Base-by-base conservation (phyloP, 2,329 filamentous ascomycete genomes). In the Paramyrothecium sp. region DNA sequence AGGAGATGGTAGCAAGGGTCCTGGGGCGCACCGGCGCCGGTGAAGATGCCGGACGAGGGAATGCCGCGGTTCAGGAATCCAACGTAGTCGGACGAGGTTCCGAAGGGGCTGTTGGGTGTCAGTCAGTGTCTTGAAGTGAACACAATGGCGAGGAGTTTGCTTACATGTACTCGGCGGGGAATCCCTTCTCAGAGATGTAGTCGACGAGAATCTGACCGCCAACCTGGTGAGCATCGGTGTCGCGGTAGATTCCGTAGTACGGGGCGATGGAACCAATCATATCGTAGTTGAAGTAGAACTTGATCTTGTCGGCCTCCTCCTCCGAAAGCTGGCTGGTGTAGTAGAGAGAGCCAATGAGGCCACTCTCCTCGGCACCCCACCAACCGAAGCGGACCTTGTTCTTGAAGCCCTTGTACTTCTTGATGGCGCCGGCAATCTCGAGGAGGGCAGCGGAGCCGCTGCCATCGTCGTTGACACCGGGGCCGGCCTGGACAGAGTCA, bases 341-440 rank as follows among this genome's bases (percentile, higher is more conserved):
- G 51, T 53, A 53, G 10, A 53, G 51, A n/a, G 51, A 53, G n/a
- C 51, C 51, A 19, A 53, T 53, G 16, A 53, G 51, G 57, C 72
- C 73, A 53, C 57, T 65, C 69, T 78, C 75, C 62, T 77, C 71
- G 2, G 70, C 73, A 4, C 69, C 71, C 73, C 73, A 77, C 70
- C 71, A 75, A 16, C 68, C 71, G 57, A 75, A 75, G 44, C 74
- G 72, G 34, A 76, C 66, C 61, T 75, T 75, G 66, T 76, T 75
- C 56, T 66, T 65, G 59, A 71, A 67, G 19, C 71, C 73, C 13
- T 59, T 67, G 63, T 73, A 73, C 63, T 69, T 69, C 53, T 65
- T 65, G 51, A 77, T 62, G 20, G 67, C 67, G 16, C 61, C 67
- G 52, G 69, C 65, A 20, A 77, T 66, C 63, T 74, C 72, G 33